Conservation (phyloP, 176 grass and related monocot species). For the Leersia perrieri region DNA sequence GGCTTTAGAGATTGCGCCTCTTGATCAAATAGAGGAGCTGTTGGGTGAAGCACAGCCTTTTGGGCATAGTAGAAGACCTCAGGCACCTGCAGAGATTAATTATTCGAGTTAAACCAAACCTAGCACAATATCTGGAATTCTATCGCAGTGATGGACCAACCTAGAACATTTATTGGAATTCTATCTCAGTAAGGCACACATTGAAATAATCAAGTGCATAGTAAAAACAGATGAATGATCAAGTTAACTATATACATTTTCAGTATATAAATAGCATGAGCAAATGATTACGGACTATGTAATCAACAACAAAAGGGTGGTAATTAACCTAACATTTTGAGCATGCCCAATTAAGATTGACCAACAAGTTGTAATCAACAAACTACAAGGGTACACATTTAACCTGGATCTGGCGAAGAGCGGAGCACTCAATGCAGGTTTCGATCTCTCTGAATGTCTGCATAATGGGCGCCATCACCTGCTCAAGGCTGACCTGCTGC, state of each 20-base stretch:
- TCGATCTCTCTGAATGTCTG: slow-evolving; percentile 90
- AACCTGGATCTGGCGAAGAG: slow-evolving; percentile 98
- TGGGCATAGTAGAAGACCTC: slow-evolving; percentile 97
- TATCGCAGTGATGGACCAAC: too few species aligned
- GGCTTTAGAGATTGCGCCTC: slow-evolving; percentile 85
- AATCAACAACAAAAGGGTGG: not conserved
- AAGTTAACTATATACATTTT: not conserved
- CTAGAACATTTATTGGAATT: too few species aligned
- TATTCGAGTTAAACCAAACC: not conserved
- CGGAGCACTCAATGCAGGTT: slow-evolving; percentile 97
- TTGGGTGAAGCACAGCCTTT: slow-evolving; percentile 94
- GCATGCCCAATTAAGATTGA: not conserved
- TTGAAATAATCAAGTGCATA: not conserved
- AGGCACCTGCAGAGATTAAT: slow-evolving; percentile 50
- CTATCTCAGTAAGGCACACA: not conserved
- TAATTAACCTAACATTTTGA: not conserved
- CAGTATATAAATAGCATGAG: not conserved
- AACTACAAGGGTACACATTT: not conserved
- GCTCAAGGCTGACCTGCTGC: slow-evolving; percentile 80
- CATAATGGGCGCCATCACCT: slow-evolving; percentile 97
- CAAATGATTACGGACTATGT: not conserved
- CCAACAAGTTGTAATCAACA: not conserved
- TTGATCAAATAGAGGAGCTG: slow-evolving; percentile 93
- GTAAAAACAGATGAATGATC: not conserved
- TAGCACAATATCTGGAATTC: not conserved